A percentile compares a stretch with the other conserved stretches of the same genome.
Evolutionary conservation across 2,329 filamentous ascomycete genomes (phyloP).

Genomic region (Microcera coccophila): DNA sequence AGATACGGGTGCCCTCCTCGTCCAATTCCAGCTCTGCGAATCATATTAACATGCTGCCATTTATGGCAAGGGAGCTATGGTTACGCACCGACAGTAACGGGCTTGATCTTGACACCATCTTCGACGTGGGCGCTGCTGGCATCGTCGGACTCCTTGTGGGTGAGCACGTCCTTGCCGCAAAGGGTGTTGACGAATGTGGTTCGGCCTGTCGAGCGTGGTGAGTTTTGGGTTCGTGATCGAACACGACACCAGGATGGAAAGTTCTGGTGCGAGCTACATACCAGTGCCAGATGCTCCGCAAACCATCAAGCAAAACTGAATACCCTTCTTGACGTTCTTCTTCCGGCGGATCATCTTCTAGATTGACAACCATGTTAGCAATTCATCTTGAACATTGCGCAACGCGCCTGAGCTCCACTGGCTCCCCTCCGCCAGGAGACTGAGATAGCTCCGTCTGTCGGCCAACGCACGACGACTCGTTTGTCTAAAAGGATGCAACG

Average conservation of each 20-base stretch:
- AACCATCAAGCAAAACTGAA: constrained; percentile 99
- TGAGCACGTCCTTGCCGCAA: constrained; percentile 88
- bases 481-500: constrained; percentile 18
- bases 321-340: constrained; percentile 99
- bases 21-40: constrained; percentile 82
- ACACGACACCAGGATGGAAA: constrained; percentile 6
- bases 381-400: constrained; percentile 9
- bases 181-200: constrained; percentile 99
- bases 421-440: constrained; percentile 13
- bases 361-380: constrained; percentile 27
- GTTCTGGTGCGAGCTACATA: constrained; percentile 46
- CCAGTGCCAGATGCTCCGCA: constrained; percentile 98
- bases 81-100: constrained; percentile 84
- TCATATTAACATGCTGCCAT: constrained; percentile 22
- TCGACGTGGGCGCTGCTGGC: constrained; percentile 83
- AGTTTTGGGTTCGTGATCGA: constrained; percentile 17
- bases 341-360: constrained; percentile 97
- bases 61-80: neutral
- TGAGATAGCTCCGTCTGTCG: constrained; percentile 22
- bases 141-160: constrained; percentile 91
- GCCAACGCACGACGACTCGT: constrained; percentile 13
- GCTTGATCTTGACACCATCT: constrained; percentile 98
- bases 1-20: constrained; percentile 97
- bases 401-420: constrained; percentile 15
- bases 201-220: constrained; percentile 59